Conservation (phyloP, 352 stramenopile genomes). For the Globisporangium lucens region DNA sequence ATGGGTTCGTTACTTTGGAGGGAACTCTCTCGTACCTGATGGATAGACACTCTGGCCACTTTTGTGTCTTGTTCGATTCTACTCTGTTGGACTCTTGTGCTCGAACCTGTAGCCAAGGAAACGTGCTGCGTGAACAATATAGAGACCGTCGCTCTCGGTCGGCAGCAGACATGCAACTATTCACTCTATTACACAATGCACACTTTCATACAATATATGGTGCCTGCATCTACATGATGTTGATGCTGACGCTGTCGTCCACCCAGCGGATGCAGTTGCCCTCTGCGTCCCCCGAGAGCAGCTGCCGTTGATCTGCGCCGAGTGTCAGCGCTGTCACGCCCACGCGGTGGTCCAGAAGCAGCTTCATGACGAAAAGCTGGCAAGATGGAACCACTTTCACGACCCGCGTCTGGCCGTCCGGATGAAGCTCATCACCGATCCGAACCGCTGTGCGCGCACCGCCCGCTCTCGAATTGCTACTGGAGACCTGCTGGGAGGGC, state of each 20-base stretch:
- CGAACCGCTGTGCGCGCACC: constrained; percentile 10
- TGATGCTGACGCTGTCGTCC: constrained; percentile 69
- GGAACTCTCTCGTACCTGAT: neutral
- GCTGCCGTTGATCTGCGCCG: constrained; percentile 55
- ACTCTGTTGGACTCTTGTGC: neutral
- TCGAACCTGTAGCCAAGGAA: neutral
- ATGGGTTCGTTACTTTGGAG: no score
- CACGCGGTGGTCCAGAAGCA: constrained; percentile 63
- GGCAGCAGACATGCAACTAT: neutral
- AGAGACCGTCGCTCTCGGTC: neutral
- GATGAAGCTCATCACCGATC: constrained; percentile 10
- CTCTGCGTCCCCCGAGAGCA: constrained; percentile 63
- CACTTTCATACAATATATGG: neutral
- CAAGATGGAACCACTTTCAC: constrained; percentile 59
- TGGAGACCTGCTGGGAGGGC: neutral
- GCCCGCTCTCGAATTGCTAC: constrained; percentile 12
- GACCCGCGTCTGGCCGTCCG: constrained; percentile 11
- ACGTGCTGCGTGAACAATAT: neutral
- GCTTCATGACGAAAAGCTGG: constrained; percentile 72
- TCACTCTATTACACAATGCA: constrained; percentile 3
- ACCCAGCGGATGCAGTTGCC: constrained; percentile 79
- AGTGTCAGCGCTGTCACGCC: constrained; percentile 60
- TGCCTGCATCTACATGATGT: constrained; percentile 36
- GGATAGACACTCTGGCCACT: neutral
- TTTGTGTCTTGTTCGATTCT: neutral